These are phyloP conservation scores for Primulina huaijiensis DNA, from an alignment of 257 asterid species.

Conservation along the genomic window DNA sequence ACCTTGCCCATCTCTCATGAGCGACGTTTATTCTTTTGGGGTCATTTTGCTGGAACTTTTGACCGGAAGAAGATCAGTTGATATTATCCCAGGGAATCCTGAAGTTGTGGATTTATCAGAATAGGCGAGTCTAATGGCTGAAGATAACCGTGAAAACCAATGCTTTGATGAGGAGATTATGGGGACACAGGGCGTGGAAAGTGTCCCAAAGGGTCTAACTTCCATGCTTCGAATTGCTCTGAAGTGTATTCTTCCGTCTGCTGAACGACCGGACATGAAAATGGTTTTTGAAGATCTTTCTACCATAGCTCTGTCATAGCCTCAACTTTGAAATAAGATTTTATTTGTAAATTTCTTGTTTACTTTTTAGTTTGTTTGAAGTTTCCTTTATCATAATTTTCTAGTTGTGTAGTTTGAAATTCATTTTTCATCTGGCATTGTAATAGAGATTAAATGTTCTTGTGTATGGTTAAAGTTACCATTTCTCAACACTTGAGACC, in stretches of 20 bases:
- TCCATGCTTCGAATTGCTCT: neutral
- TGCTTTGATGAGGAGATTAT: neutral
- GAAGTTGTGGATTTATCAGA: neutral
- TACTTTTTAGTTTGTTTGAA: neutral
- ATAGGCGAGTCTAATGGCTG: neutral
- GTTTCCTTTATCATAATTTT: neutral
- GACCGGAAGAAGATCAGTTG: conserved; percentile 66
- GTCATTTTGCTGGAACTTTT: conserved; percentile 66
- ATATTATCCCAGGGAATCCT: conserved; percentile 24
- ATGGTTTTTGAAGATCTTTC: conserved; percentile 10
- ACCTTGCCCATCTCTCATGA: conserved; percentile 79
- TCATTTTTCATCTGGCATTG: conserved; percentile 15
- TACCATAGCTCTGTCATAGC: neutral
- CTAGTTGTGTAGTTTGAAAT: conserved; percentile 20
- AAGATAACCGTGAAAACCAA: neutral
- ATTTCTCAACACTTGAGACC: neutral
- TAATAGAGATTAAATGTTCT: neutral
- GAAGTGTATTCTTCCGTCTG: conserved; percentile 9
- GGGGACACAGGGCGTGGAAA: neutral
- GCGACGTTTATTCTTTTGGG: conserved; percentile 83
- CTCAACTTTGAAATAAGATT: neutral
- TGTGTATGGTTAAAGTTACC: neutral
- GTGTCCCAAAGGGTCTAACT: neutral
- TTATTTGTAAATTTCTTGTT: neutral
- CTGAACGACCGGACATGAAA: neutral